Conservation (phyloP, 768 basidiomycete genomes). For the Rhodotorula graminis region DNA sequence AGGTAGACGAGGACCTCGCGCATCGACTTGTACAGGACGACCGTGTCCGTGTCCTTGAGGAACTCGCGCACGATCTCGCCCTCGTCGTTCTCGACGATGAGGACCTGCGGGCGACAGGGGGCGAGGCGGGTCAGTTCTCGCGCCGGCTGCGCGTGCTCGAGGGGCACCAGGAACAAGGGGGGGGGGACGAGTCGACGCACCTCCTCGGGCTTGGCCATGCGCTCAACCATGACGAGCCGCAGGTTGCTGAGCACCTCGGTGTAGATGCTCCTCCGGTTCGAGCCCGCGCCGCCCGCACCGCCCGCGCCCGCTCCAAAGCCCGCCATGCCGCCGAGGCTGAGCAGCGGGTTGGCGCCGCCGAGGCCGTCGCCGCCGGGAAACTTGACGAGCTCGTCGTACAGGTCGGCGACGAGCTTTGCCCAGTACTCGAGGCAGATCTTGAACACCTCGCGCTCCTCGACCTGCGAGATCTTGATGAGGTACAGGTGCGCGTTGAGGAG, state of each 20-base stretch:
- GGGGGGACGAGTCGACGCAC: constrained; percentile 49
- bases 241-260: constrained; percentile 90
- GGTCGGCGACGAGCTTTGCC: constrained; percentile 87
- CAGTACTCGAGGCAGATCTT: constrained; percentile 99
- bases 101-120: constrained; percentile 56
- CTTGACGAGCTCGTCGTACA: constrained; percentile 94
- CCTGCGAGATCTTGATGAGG: constrained; percentile 96
- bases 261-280: constrained; percentile 88
- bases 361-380: constrained; percentile 67
- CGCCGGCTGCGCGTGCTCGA: not conserved
- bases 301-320: constrained; percentile 44
- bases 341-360: constrained; percentile 60
- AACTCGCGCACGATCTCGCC: constrained; percentile 99
- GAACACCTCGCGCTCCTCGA: constrained; percentile 98
- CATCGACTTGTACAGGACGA: constrained; percentile 98
- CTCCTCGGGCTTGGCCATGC: constrained; percentile 99
- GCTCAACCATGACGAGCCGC: constrained; percentile 90
- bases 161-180: not conserved
- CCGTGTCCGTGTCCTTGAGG: constrained; percentile 85
- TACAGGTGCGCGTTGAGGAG: constrained; percentile 94
- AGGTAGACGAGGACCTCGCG: constrained; percentile 94
- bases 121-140: not conserved
- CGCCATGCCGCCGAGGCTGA: constrained; percentile 58
- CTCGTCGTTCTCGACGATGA: constrained; percentile 98
- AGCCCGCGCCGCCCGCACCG: constrained; percentile 44